Evolutionary conservation across 257 asterid genomes (phyloP).

Genomic region (Nicotiana tomentosiformis): DNA sequence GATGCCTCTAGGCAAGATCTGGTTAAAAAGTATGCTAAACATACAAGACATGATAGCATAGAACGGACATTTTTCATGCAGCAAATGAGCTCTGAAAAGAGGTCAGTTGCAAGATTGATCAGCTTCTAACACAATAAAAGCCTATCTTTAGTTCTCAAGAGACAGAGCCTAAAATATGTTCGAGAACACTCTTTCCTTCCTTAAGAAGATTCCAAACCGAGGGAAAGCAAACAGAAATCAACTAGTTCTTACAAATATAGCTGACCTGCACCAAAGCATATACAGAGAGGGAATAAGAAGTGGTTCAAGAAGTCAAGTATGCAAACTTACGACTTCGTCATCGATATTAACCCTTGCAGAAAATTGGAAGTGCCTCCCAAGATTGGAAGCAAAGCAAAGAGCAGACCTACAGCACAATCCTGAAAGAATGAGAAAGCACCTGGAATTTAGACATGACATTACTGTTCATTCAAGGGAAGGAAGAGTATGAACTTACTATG

Average conservation of each 20-base stretch:
- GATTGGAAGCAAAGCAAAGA: slow-evolving; percentile 95
- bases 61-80: neutral
- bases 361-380: slow-evolving; percentile 96
- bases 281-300: neutral
- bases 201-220: neutral
- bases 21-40: neutral
- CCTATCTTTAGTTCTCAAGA: neutral
- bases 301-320: neutral
- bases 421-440: slow-evolving; percentile 25
- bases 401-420: slow-evolving; percentile 99
- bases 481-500: neutral
- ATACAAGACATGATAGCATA: neutral
- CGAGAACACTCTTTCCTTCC: neutral
- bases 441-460: neutral
- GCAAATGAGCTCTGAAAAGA: neutral
- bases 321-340: slow-evolving; percentile 87
- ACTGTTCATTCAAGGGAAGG: neutral
- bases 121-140: neutral
- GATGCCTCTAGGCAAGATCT: neutral
- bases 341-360: slow-evolving; percentile 87
- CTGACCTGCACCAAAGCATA: neutral
- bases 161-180: neutral
- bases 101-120: neutral
- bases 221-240: neutral
- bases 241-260: neutral